phyloP scores from a whole-genome alignment of 257 asterid species.

The Nicotiana sylvestris region DNA sequence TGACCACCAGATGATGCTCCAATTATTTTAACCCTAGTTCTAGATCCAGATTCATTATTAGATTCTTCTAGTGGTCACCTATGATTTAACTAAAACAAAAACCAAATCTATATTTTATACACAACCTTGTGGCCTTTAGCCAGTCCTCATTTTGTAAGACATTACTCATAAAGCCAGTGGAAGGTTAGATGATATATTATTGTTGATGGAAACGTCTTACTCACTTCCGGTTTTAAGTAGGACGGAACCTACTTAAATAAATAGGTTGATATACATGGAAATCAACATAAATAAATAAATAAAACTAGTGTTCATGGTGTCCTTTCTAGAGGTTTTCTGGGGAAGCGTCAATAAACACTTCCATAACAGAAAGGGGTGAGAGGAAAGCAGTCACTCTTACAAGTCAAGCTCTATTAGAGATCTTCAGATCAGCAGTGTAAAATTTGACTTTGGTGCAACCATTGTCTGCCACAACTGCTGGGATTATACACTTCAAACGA shows the following conservation, averaged over 20 bases:
- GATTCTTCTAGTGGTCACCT: neutral
- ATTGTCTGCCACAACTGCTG: neutral
- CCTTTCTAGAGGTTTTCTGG: neutral
- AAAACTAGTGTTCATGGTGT: neutral
- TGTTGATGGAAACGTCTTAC: neutral
- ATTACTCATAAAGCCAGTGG: neutral
- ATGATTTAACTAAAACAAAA: slow-evolving; percentile 1
- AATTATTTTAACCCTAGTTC: no score
- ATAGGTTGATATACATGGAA: neutral
- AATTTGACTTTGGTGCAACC: neutral
- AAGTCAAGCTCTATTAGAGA: neutral
- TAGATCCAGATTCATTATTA: neutral
- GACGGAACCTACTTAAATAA: neutral
- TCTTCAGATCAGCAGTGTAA: neutral
- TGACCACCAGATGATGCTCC: no score
- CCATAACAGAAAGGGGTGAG: neutral
- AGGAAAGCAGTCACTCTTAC: neutral
- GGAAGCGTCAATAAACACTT: neutral
- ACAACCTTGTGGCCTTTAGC: slow-evolving; percentile 4
- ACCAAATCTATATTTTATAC: neutral
- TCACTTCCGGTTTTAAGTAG: neutral
- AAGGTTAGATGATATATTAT: neutral
- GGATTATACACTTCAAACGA: neutral
- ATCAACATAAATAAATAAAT: neutral
- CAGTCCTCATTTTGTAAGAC: neutral